Percentiles rank a stretch among this genome's conserved stretches.
These are phyloP conservation scores for Rhododendron vialii DNA, from an alignment of 148 eudicot species.

Conservation along the genomic window DNA sequence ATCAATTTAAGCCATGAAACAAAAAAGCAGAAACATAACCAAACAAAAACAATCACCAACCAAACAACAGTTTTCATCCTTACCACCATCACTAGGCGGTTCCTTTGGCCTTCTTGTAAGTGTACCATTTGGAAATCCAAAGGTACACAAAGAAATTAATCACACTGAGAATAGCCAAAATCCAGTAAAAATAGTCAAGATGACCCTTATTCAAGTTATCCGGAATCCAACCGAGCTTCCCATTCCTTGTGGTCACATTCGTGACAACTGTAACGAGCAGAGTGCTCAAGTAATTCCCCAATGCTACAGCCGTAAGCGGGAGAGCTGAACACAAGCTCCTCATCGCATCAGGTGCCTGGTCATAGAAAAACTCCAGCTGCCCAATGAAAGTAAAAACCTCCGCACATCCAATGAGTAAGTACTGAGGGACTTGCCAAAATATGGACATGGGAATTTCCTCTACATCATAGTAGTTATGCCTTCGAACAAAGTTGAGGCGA, in stretches of 20 bases:
- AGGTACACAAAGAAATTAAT: neutral
- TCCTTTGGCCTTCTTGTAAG: conserved; percentile 7
- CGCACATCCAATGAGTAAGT: neutral
- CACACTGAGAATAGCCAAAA: conserved; percentile 9
- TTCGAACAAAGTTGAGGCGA: conserved; percentile 25
- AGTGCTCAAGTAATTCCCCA: conserved; percentile 9
- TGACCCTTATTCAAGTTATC: conserved; percentile 8
- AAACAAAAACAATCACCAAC: neutral
- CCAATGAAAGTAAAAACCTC: conserved; percentile 9
- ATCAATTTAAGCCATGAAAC: neutral
- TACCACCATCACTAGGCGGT: neutral
- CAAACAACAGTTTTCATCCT: neutral
- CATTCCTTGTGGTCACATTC: conserved; percentile 2
- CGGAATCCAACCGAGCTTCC: conserved; percentile 4
- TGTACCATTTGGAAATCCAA: conserved; percentile 7
- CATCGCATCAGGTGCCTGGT: neutral
- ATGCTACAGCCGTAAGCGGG: neutral
- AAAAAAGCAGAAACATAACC: neutral
- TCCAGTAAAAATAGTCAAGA: conserved; percentile 12
- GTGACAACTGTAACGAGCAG: conserved; percentile 1
- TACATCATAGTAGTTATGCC: conserved; percentile 14
- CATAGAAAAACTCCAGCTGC: conserved; percentile 11
- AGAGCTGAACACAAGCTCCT: conserved; percentile 7
- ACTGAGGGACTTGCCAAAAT: conserved; percentile 50
- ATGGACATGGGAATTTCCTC: conserved; percentile 27